These are phyloP conservation scores for Fusarium subtropicale DNA, from an alignment of 2,329 filamentous ascomycete species.

Conservation along the genomic window DNA sequence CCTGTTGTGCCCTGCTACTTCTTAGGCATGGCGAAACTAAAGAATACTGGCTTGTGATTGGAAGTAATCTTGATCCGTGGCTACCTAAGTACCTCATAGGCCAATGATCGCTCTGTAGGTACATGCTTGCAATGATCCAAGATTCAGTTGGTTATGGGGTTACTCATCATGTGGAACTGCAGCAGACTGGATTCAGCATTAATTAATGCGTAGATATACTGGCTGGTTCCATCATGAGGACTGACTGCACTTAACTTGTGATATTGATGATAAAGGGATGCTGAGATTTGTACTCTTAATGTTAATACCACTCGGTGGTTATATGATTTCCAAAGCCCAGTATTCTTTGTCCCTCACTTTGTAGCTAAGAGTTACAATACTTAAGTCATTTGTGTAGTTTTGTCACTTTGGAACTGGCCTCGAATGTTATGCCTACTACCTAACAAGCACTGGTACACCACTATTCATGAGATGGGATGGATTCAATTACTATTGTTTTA, in stretches of 20 bases:
- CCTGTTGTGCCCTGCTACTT: constrained; percentile 34
- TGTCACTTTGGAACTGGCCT: constrained; percentile 23
- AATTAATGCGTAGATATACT: neutral
- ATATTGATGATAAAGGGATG: neutral
- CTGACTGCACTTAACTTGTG: neutral
- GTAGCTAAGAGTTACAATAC: too few relatives aligned
- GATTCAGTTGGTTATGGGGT: constrained; percentile 29
- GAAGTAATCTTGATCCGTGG: constrained; percentile 10
- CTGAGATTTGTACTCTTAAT: neutral
- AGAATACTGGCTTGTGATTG: constrained; percentile 40
- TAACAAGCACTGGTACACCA: neutral
- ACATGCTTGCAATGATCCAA: constrained; percentile 29
- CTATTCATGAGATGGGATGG: constrained; percentile 2
- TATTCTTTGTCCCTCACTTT: too few relatives aligned
- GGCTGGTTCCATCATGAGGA: neutral
- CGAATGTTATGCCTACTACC: constrained; percentile 18
- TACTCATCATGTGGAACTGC: constrained; percentile 22
- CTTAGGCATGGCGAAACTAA: constrained; percentile 25
- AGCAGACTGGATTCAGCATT: constrained; percentile 5
- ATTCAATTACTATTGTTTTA: constrained; percentile 9
- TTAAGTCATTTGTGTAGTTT: constrained; percentile 5
- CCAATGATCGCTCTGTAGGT: constrained; percentile 19
- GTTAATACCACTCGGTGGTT: too few relatives aligned
- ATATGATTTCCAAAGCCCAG: too few relatives aligned
- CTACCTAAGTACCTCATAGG: constrained; percentile 26